A percentile compares a stretch with the other conserved stretches of the same genome.
phyloP scores from a whole-genome alignment of 352 stramenopile species.

The Phytophthora cajani region DNA sequence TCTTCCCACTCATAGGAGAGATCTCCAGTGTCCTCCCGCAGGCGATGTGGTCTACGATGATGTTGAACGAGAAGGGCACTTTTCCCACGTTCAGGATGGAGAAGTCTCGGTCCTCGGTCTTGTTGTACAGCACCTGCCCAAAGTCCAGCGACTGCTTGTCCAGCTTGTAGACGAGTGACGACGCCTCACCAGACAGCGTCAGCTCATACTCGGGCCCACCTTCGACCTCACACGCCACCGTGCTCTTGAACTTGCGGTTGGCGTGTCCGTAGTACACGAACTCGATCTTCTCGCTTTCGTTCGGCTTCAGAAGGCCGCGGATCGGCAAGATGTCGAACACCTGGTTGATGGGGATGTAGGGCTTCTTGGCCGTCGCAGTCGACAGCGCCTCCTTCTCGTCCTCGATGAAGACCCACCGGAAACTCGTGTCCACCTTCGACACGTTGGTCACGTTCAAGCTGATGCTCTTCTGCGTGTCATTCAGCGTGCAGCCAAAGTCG shows the following conservation, averaged over 20 bases:
- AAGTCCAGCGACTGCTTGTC: slow-evolving; percentile 94
- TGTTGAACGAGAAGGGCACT: slow-evolving; percentile 90
- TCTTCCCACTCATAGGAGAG: slow-evolving; percentile 78
- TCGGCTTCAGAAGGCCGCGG: slow-evolving; percentile 79
- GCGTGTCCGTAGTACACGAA: slow-evolving; percentile 95
- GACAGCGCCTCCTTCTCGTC: slow-evolving; percentile 79
- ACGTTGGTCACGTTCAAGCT: slow-evolving; percentile 89
- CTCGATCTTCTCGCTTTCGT: slow-evolving; percentile 92
- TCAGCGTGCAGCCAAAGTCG: slow-evolving; percentile 95
- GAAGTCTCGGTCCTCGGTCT: slow-evolving; percentile 92
- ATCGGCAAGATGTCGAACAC: slow-evolving; percentile 97
- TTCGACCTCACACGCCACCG: slow-evolving; percentile 92
- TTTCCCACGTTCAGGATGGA: slow-evolving; percentile 93
- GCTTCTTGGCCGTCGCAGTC: slow-evolving; percentile 71
- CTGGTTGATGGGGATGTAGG: slow-evolving; percentile 92
- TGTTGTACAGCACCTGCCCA: slow-evolving; percentile 94
- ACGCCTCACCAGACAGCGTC: slow-evolving; percentile 89
- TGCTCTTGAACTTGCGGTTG: slow-evolving; percentile 91
- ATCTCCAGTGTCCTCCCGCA: slow-evolving; percentile 74
- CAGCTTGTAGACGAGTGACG: slow-evolving; percentile 91
- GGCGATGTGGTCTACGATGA: slow-evolving; percentile 52
- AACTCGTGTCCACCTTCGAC: slow-evolving; percentile 89
- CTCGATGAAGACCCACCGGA: slow-evolving; percentile 95
- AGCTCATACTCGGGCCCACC: slow-evolving; percentile 95
- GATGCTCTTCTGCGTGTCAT: slow-evolving; percentile 94